Conservation (phyloP, 2,329 filamentous ascomycete genomes). For the Arthrobotrys pseudoclavata region DNA sequence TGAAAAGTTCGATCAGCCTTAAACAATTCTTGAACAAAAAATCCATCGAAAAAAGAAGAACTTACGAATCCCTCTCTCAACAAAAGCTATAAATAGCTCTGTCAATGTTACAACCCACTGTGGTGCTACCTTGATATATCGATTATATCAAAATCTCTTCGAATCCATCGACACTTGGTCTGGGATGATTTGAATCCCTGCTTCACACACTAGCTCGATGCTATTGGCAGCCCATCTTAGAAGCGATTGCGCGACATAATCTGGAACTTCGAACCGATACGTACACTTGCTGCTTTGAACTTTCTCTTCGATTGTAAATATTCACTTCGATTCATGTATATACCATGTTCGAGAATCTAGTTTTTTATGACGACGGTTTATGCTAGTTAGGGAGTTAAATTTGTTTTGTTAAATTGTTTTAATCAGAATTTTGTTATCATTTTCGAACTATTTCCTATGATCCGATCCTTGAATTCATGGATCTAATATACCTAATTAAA, state of each 20-base stretch:
- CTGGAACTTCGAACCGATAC: not conserved
- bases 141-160: conserved; percentile 1
- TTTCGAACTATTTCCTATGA: no score
- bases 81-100: conserved; percentile 6
- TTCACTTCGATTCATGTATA: not conserved
- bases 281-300: not conserved
- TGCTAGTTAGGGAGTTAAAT: not conserved
- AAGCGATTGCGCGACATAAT: not conserved
- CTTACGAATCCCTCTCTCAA: not conserved
- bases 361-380: not conserved
- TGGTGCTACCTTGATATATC: not conserved
- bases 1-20: conserved; percentile 2
- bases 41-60: not conserved
- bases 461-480: no score
- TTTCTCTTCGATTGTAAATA: conserved; percentile 9
- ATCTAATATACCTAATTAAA: no score
- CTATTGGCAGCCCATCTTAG: not conserved
- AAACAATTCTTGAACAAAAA: not conserved
- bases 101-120: not conserved
- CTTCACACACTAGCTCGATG: not conserved
- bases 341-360: not conserved
- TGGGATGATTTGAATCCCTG: not conserved
- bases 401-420: not conserved
- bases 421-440: no score
- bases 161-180: not conserved